phyloP scores from a whole-genome alignment of 805 yeast genomes.

The Kuraishia ogatae region DNA sequence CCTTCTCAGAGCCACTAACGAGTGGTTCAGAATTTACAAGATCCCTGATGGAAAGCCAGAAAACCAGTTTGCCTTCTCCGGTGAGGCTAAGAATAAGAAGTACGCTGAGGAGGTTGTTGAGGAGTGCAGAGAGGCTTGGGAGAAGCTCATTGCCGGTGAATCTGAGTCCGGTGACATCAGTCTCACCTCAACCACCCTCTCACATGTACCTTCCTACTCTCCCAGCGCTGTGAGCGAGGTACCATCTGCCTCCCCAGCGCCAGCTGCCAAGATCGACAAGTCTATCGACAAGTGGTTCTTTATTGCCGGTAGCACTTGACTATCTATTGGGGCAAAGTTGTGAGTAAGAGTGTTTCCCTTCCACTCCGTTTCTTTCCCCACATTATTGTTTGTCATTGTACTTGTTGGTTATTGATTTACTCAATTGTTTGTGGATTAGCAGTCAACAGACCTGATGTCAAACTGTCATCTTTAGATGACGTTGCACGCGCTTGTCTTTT shows the following conservation, averaged over 20 bases:
- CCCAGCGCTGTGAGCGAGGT: constrained; percentile 38
- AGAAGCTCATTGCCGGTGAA: constrained; percentile 59
- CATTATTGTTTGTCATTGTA: neutral
- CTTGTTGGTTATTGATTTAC: neutral
- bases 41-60: constrained; percentile 97
- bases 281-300: constrained; percentile 98
- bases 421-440: neutral
- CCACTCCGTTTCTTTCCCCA: neutral
- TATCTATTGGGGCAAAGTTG: neutral
- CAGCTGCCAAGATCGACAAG: constrained; percentile 93
- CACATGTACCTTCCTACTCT: constrained; percentile 44
- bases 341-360: neutral
- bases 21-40: constrained; percentile 98
- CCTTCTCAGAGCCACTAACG: constrained; percentile 84
- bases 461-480: neutral
- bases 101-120: constrained; percentile 80
- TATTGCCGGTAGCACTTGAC: constrained; percentile 55
- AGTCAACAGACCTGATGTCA: neutral
- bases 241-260: constrained; percentile 63
- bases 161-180: constrained; percentile 57
- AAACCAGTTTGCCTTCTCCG: constrained; percentile 95
- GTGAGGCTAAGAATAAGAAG: constrained; percentile 79
- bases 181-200: constrained; percentile 69
- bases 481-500: neutral
- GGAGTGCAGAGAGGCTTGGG: constrained; percentile 85